Percentiles rank a stretch among this genome's conserved stretches.
phyloP scores from a whole-genome alignment of 805 yeast species.

The Cyberlindnera nakhonratchasimensis region DNA sequence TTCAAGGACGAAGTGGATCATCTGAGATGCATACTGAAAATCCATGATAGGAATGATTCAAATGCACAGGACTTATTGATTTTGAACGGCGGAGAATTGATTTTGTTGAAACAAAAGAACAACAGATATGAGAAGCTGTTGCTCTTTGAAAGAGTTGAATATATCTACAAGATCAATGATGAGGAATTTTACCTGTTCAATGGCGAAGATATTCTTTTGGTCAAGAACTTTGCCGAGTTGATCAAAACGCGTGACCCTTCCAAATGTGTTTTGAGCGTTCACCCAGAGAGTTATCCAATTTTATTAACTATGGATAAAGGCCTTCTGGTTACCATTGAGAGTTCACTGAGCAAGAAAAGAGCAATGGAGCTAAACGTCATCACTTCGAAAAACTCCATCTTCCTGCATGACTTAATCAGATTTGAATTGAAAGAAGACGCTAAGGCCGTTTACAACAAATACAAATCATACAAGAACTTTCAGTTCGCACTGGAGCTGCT shows the following conservation, averaged over 20 bases:
- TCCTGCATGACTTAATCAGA: slow-evolving; percentile 44
- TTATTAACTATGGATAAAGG: slow-evolving; percentile 29
- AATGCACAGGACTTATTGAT: slow-evolving; percentile 23
- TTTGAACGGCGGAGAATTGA: slow-evolving; percentile 26
- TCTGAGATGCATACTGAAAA: slow-evolving; percentile 17
- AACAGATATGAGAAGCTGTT: slow-evolving; percentile 14
- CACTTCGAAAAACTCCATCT: slow-evolving; percentile 37
- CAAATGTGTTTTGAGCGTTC: slow-evolving; percentile 26
- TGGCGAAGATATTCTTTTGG: slow-evolving; percentile 34
- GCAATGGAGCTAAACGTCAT: slow-evolving; percentile 33
- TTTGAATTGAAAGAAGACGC: slow-evolving; percentile 32
- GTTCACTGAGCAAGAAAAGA: slow-evolving; percentile 29
- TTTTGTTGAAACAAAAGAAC: slow-evolving; percentile 16
- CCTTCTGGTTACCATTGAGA: slow-evolving; percentile 42
- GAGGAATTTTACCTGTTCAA: slow-evolving; percentile 34
- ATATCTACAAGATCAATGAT: slow-evolving; percentile 22
- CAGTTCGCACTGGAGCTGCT: slow-evolving; percentile 45
- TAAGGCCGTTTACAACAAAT: slow-evolving; percentile 22
- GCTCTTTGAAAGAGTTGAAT: slow-evolving; percentile 28
- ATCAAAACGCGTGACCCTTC: slow-evolving; percentile 10
- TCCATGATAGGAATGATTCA: slow-evolving; percentile 4
- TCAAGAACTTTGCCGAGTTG: slow-evolving; percentile 18
- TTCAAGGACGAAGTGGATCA: slow-evolving; percentile 5
- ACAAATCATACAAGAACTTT: slow-evolving; percentile 34
- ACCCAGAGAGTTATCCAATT: slow-evolving; percentile 30